Evolutionary conservation across 148 eudicot genomes (phyloP).

Genomic region (Polygonum aviculare): DNA sequence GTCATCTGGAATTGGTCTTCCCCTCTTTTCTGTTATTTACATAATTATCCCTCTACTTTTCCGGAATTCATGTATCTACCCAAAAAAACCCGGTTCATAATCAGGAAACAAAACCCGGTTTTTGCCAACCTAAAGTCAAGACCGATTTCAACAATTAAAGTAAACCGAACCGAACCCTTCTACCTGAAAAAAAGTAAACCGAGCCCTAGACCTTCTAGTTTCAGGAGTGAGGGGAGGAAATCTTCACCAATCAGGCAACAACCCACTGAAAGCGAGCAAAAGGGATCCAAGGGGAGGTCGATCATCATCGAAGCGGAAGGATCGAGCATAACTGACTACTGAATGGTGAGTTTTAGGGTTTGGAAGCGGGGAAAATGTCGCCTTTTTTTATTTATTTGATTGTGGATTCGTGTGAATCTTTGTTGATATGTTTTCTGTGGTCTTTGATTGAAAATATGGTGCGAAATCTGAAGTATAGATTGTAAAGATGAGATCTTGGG

Average conservation of each 20-base stretch:
- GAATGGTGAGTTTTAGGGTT: background rate
- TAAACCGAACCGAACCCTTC: background rate
- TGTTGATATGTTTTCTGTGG: background rate
- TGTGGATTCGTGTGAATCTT: background rate
- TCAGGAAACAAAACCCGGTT: background rate
- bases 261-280: background rate
- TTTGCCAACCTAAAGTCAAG: background rate
- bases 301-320: background rate
- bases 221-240: background rate
- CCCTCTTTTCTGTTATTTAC: background rate
- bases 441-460: background rate
- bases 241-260: no score
- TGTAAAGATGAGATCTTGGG: background rate
- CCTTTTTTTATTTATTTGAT: background rate
- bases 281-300: background rate
- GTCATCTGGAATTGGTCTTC: background rate
- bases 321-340: background rate
- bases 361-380: background rate
- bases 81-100: background rate
- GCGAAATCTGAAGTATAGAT: background rate
- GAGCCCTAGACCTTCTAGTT: background rate
- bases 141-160: background rate
- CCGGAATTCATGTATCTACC: background rate
- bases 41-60: background rate
- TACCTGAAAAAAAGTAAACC: background rate